Conservation (phyloP, 2,329 filamentous ascomycete genomes). For the Neofusicoccum umdonicola region DNA sequence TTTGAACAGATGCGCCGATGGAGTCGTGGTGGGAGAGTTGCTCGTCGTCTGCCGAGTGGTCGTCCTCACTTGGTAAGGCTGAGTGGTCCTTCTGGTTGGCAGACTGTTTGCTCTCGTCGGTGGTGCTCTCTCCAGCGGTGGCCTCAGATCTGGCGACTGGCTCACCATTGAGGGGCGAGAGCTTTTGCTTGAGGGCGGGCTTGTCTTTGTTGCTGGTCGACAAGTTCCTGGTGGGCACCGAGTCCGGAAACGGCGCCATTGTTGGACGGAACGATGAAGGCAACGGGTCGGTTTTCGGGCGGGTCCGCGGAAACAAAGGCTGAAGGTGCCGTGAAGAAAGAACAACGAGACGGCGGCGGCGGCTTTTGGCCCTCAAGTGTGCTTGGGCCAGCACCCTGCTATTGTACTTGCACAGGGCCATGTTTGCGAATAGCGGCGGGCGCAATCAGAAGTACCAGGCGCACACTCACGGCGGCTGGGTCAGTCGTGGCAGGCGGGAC, state of each 20-base stretch:
- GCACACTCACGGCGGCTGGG: too few species aligned
- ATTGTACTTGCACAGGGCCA: conserved; percentile 13
- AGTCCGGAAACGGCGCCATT: background rate
- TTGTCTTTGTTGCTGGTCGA: background rate
- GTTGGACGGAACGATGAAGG: background rate
- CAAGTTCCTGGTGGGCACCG: background rate
- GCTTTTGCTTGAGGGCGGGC: background rate
- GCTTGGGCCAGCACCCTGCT: conserved; percentile 3
- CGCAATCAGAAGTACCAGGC: background rate
- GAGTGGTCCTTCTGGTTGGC: background rate
- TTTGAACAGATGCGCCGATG: background rate
- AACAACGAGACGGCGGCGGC: conserved; percentile 3
- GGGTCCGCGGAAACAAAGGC: background rate
- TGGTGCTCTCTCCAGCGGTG: too few species aligned
- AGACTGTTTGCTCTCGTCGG: background rate
- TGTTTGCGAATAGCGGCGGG: background rate
- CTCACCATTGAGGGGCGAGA: background rate
- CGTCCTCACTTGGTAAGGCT: background rate
- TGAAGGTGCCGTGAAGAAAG: conserved; percentile 3
- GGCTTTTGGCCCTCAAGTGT: background rate
- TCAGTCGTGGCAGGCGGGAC: background rate
- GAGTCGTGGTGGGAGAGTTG: background rate
- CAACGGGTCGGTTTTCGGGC: background rate
- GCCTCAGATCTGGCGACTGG: background rate
- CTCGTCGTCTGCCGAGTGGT: background rate